Percentiles rank a stretch among this genome's conserved stretches.
These are phyloP conservation scores for Lepidium sativum DNA, from an alignment of 345 rosid species.

Conservation along the genomic window DNA sequence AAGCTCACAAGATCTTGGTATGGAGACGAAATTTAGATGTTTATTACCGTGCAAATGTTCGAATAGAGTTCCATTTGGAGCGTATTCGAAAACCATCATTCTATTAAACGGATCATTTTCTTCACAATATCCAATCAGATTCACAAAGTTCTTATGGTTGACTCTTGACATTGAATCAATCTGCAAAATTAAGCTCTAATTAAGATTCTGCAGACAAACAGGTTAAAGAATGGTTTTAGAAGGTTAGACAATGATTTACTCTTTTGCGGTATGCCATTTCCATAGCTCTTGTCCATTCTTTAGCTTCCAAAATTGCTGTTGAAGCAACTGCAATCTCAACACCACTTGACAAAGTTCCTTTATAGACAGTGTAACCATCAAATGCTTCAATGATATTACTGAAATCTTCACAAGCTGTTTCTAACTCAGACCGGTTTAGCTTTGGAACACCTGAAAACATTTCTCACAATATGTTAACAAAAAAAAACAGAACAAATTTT, in stretches of 20 bases:
- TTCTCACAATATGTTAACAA: background rate
- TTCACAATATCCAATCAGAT: constrained; percentile 79
- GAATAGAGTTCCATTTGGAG: constrained; percentile 78
- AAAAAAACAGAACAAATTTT: background rate
- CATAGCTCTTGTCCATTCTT: constrained; percentile 56
- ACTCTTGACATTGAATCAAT: constrained; percentile 65
- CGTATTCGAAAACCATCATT: constrained; percentile 99
- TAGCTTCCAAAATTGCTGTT: constrained; percentile 35
- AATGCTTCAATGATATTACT: constrained; percentile 73
- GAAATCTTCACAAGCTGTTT: constrained; percentile 98
- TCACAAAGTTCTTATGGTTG: constrained; percentile 91
- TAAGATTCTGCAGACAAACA: background rate
- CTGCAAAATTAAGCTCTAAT: constrained; percentile 24
- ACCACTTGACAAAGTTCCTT: constrained; percentile 96
- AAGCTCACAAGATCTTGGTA: background rate
- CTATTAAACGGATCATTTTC: constrained; percentile 84
- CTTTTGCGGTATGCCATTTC: constrained; percentile 69
- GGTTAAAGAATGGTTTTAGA: background rate
- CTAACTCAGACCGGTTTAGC: constrained; percentile 72
- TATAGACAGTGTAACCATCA: constrained; percentile 55
- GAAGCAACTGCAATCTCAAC: constrained; percentile 92
- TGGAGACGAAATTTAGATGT: background rate
- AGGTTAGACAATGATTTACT: constrained; percentile 28
- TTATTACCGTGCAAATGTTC: constrained; percentile 84
- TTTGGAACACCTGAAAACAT: constrained; percentile 76